Percentiles rank a stretch among this genome's conserved stretches.
Conservation (phyloP, 441 rosid species). For the Euphorbia celastroides region DNA sequence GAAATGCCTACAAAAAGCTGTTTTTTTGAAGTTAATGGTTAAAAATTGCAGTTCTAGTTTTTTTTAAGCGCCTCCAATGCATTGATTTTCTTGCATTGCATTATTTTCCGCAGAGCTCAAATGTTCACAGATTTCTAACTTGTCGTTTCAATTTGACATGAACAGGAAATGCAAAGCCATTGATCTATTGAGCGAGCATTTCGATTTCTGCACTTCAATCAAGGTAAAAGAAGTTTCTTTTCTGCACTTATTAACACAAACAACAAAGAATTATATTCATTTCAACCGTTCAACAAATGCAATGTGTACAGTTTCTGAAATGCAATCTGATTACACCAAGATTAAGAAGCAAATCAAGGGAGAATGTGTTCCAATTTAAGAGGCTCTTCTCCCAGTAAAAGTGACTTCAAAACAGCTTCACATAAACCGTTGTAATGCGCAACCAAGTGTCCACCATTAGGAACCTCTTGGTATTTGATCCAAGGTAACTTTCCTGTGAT, state of each 20-base stretch:
- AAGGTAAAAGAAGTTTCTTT: slow-evolving; percentile 1
- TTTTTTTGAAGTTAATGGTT: not conserved
- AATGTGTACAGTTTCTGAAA: not conserved
- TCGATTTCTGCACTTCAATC: slow-evolving; percentile 1
- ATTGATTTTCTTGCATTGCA: too few relatives aligned
- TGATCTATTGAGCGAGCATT: not conserved
- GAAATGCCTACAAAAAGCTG: not conserved
- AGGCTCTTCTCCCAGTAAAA: slow-evolving; percentile 48
- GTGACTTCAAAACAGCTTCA: slow-evolving; percentile 39
- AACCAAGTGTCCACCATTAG: slow-evolving; percentile 42
- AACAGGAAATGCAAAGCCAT: not conserved
- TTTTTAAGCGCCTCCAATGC: too few relatives aligned
- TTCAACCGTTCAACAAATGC: slow-evolving; percentile 19
- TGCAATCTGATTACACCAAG: slow-evolving; percentile 16
- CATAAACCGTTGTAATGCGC: slow-evolving; percentile 40
- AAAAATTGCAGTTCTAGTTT: not conserved
- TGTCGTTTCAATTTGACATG: too few relatives aligned
- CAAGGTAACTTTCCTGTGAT: slow-evolving; percentile 38
- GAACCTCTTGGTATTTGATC: slow-evolving; percentile 43
- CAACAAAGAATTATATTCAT: slow-evolving; percentile 19
- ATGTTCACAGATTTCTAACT: too few relatives aligned
- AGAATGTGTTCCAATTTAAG: slow-evolving; percentile 26
- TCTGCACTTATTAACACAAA: slow-evolving; percentile 7
- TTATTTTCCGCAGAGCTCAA: too few relatives aligned
- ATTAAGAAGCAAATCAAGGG: slow-evolving; percentile 11